Percentiles rank a stretch among this genome's conserved stretches.
phyloP scores from a whole-genome alignment of 805 yeast genomes.

The Kazachstania martiniae region DNA sequence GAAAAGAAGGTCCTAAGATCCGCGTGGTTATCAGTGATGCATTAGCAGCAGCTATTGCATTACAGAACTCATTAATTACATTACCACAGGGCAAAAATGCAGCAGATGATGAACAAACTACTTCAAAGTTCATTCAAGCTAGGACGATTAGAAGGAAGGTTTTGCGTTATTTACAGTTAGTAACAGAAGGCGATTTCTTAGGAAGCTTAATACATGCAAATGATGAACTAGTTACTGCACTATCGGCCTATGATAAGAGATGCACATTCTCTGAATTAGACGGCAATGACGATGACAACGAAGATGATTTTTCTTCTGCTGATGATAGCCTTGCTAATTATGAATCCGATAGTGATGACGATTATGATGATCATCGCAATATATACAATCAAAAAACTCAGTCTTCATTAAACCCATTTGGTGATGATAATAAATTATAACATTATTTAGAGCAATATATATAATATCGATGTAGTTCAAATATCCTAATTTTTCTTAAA shows the following conservation, averaged over 20 bases:
- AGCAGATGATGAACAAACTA: constrained; percentile 49
- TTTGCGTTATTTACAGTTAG: constrained; percentile 70
- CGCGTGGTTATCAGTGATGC: constrained; percentile 61
- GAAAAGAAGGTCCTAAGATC: constrained; percentile 65
- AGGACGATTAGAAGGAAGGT: constrained; percentile 67
- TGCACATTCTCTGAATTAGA: constrained; percentile 36
- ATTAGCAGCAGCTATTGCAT: constrained; percentile 58
- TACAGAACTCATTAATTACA: constrained; percentile 47
- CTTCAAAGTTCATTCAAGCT: constrained; percentile 63
- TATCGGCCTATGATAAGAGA: constrained; percentile 56
- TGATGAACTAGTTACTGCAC: constrained; percentile 72
- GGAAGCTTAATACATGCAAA: constrained; percentile 86
- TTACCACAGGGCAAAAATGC: constrained; percentile 41
- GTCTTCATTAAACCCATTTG: constrained; percentile 34
- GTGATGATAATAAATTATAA: constrained; percentile 34
- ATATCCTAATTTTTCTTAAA: constrained; percentile 30
- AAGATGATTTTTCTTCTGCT: constrained; percentile 27
- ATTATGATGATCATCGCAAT: constrained; percentile 9
- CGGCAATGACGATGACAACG: constrained; percentile 32
- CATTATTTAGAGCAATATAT: too few species aligned
- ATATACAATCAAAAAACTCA: neutral
- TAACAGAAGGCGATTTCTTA: constrained; percentile 73
- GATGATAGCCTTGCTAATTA: constrained; percentile 30
- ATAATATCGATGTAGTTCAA: too few species aligned
- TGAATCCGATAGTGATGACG: constrained; percentile 15